Conservation (phyloP, 371 early-diverging fungal species). For the Capillidium heterosporum region DNA sequence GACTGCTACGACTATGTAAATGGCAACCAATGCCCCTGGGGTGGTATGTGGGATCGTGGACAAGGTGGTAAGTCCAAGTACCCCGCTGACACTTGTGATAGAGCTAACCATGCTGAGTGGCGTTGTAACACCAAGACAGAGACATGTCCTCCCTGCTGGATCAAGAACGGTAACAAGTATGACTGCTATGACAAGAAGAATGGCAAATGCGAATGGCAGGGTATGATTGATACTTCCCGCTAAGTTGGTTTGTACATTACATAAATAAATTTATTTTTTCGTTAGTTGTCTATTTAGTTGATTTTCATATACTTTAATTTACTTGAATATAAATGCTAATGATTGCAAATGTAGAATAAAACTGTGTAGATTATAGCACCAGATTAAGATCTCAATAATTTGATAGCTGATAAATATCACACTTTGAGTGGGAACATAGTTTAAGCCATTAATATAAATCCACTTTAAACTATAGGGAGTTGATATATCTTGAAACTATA, state of each 20-base stretch:
- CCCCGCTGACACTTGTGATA: neutral
- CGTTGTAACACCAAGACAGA: neutral
- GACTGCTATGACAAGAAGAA: neutral
- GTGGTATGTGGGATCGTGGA: conserved; percentile 1
- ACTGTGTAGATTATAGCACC: too few relatives aligned
- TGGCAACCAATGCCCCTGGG: neutral
- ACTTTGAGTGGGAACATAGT: too few relatives aligned
- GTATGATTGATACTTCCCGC: neutral
- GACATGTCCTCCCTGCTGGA: neutral
- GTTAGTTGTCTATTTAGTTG: too few relatives aligned
- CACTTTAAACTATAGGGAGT: too few relatives aligned
- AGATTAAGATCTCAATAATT: too few relatives aligned
- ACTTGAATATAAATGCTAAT: too few relatives aligned
- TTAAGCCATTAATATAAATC: too few relatives aligned
- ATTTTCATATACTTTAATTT: too few relatives aligned
- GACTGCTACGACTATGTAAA: neutral
- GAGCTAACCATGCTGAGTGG: neutral
- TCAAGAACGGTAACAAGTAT: neutral
- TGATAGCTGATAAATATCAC: too few relatives aligned
- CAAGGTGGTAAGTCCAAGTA: neutral
- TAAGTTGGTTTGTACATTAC: neutral
- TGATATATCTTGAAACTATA: too few relatives aligned
- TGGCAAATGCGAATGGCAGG: neutral
- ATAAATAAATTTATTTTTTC: too few relatives aligned
- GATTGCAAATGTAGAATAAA: too few relatives aligned